These are phyloP conservation scores for Calocera viscosa DNA, from an alignment of 768 basidiomycete species.

Conservation along the genomic window DNA sequence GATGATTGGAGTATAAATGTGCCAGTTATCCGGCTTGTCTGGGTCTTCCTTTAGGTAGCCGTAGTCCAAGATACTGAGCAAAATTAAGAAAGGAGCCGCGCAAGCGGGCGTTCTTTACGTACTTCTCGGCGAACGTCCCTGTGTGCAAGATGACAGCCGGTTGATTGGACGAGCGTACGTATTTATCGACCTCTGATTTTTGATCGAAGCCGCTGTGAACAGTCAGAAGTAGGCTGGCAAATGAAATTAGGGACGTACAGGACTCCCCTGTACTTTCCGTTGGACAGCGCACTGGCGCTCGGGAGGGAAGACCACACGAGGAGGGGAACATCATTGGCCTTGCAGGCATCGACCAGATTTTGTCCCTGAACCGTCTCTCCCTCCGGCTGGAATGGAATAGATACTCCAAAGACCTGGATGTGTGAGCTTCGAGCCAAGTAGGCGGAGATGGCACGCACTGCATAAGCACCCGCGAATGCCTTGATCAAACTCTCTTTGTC, in stretches of 20 bases:
- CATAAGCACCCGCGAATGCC: background rate
- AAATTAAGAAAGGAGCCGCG: background rate
- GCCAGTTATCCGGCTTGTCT: background rate
- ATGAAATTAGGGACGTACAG: background rate
- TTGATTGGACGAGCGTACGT: background rate
- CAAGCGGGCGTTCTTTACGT: background rate
- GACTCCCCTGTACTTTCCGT: slow-evolving; percentile 12
- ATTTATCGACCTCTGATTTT: background rate
- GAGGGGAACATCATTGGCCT: slow-evolving; percentile 5
- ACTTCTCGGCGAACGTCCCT: background rate
- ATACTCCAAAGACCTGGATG: background rate
- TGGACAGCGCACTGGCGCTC: slow-evolving; percentile 10
- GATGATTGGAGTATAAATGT: background rate
- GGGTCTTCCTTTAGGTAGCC: background rate
- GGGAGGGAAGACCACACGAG: slow-evolving; percentile 13
- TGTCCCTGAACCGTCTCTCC: background rate
- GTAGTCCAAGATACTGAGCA: background rate
- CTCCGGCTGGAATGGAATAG: background rate
- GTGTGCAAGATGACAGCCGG: background rate
- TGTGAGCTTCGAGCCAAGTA: background rate
- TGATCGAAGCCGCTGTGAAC: background rate
- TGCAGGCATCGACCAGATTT: slow-evolving; percentile 15
- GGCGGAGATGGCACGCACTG: background rate
- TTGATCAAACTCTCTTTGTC: background rate
- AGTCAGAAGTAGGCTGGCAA: background rate